A percentile compares a stretch with the other conserved stretches of the same genome.
These are phyloP conservation scores for Boletus coffeatus DNA, from an alignment of 1,284 basidiomycete species.

Conservation along the genomic window DNA sequence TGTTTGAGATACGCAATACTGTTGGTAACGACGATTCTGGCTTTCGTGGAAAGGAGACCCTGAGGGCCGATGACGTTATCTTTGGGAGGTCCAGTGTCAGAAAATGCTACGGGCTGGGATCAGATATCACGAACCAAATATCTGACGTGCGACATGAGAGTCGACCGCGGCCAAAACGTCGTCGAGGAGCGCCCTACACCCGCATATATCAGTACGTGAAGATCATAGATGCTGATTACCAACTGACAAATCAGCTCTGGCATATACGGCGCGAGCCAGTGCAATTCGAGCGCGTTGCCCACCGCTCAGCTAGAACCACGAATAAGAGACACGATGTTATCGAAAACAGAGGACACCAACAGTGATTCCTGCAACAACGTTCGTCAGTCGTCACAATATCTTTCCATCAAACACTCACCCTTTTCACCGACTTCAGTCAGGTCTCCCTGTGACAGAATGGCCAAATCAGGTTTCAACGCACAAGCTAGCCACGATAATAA, in stretches of 20 bases:
- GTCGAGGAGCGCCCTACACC: constrained; percentile 26
- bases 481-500: constrained; percentile 53
- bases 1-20: constrained; percentile 80
- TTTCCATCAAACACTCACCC: constrained; percentile 16
- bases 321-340: not conserved
- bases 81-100: constrained; percentile 26
- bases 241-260: constrained; percentile 47
- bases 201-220: not conserved
- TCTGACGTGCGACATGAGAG: constrained; percentile 67
- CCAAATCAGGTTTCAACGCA: constrained; percentile 78
- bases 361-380: constrained; percentile 23
- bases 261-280: constrained; percentile 45
- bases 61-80: constrained; percentile 88
- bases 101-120: not conserved
- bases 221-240: not conserved
- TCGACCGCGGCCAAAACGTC: constrained; percentile 54
- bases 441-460: constrained; percentile 67
- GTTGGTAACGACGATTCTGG: constrained; percentile 87
- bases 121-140: constrained; percentile 42
- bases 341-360: constrained; percentile 12
- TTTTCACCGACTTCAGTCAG: constrained; percentile 69
- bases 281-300: constrained; percentile 60
- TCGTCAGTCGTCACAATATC: constrained; percentile 32
- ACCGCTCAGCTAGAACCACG: constrained; percentile 37
- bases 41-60: constrained; percentile 82